These are phyloP conservation scores for Alternaria ethzedia DNA, from an alignment of 2,329 filamentous ascomycete species.

Conservation along the genomic window DNA sequence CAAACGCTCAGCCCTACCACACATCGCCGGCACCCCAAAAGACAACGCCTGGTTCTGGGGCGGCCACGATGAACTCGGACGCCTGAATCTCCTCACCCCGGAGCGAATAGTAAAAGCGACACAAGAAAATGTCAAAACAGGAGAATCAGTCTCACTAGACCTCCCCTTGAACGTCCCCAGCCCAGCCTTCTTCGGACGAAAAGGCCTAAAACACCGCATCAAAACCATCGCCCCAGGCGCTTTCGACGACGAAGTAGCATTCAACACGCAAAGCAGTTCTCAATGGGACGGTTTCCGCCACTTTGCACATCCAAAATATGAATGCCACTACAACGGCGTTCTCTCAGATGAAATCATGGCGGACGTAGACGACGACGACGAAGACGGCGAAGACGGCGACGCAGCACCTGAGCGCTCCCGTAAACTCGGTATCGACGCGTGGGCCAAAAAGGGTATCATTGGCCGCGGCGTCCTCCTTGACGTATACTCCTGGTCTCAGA, in stretches of 20 bases:
- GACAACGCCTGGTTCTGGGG: constrained; percentile 35
- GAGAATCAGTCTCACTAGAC: constrained; percentile 62
- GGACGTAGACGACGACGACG: constrained; percentile 19
- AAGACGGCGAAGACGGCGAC: constrained; percentile 2
- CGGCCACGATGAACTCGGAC: constrained; percentile 55
- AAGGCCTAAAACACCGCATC: constrained; percentile 55
- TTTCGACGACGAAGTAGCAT: constrained; percentile 38
- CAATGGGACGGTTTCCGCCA: constrained; percentile 49
- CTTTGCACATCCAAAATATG: constrained; percentile 36
- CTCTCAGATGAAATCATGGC: constrained; percentile 33
- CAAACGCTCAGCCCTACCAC: constrained; percentile 25
- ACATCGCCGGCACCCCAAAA: constrained; percentile 29
- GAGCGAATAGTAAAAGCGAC: constrained; percentile 60
- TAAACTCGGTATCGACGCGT: constrained; percentile 47
- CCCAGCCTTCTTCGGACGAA: constrained; percentile 62
- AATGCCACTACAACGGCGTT: constrained; percentile 42
- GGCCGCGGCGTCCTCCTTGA: constrained; percentile 63
- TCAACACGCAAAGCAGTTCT: constrained; percentile 45
- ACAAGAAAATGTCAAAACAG: constrained; percentile 59
- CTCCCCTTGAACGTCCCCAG: constrained; percentile 63
- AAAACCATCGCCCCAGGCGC: constrained; percentile 21
- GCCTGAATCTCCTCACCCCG: constrained; percentile 66
- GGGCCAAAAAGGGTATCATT: constrained; percentile 62
- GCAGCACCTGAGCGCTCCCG: constrained; percentile 12
- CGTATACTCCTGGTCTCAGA: constrained; percentile 48